Evolutionary conservation across 345 rosid species (phyloP), one percentile per base, ranked within the genome.

Genomic region (Syzygium aromaticum): DNA sequence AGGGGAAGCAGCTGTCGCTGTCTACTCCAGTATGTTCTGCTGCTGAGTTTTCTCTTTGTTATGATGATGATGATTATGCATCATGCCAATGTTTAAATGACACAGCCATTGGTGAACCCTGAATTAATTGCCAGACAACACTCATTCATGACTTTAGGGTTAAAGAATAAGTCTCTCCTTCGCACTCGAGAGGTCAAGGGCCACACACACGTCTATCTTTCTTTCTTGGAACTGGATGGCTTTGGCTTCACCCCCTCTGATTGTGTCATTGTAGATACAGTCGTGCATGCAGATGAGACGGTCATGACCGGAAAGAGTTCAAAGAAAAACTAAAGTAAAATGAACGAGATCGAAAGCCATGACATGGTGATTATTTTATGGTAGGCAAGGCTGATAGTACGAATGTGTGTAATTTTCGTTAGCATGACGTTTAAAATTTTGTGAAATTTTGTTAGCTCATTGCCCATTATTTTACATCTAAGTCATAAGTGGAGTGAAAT

Each of bases 1-100:
- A 84, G 89, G 89, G 43, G 86, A 92, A 92, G 91, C 91, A 92
- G 88, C 89, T 90, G 92, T 93, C 94, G 28, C 86, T 92, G 90
- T 93, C 95, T 5, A 10, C 21, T 38, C 49, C 82, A 73, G 46
- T 22, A 73, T 73, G 82, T 73, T 73, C 82, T 73, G 49, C 21
- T 19, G 82, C 49, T 38, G 82, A 25, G 7, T 73, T 73, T 38
- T 73, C 49, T 73, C 82, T 38, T 40, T 73, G 82, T 38, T 38
- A 21, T 9, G 82, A 73, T 9, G 49, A 19, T 38, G 49, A 73
- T 38, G 82, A 73, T 38, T 38, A 73, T 73, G 43, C 11, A 5
- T 19, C 82, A 73, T 11, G 49, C 82, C 82, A 19, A 38, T 73
- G 49, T 73, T 73, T 73, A 38, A 73, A 73, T 73, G 82, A 19